Evolutionary conservation across 495 filamentous ascomycete genomes (phyloP), one percentile per base, ranked within the genome.

Genomic region (Podospora comata): DNA sequence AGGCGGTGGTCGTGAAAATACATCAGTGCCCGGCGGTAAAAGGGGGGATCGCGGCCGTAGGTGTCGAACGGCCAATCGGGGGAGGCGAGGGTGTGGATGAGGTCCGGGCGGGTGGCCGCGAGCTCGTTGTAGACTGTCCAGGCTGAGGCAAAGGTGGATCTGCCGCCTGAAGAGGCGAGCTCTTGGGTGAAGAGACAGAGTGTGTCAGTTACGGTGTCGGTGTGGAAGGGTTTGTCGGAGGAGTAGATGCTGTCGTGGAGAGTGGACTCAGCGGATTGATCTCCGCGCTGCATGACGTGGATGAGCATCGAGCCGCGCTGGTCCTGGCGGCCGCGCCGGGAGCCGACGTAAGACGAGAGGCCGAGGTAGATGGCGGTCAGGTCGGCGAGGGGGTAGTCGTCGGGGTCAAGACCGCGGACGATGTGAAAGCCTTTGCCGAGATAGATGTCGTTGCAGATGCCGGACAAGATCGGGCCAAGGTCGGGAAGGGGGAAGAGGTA

Each of bases 91-190:
- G 78, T 81, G 65, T 83, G 77, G 69, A 89, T 80, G 19, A 88
- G 71, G 68, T 88, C 85, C 6, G 86, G 86, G 28, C 85, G 79
- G 0, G 78, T 83, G 61, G 74, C 75, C 15, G 85, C 85, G 44
- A 89, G 77, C 64, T 85, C 81, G 70, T 89, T 89, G 71, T 89
- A 88, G 32, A 88, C 75, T 13, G 73, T 74, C 73, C 77, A 81
- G 4, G 78, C 76, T 3, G 81, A 84, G 15, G 85, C 83, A 13
- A 88, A 74, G 65, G 78, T 75, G 56, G 79, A 82, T 27, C 77
- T 75, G 26, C 85, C 85, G 26, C 85, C 85, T n/a, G 76, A 68
- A 0, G 76, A 71, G 9, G 85, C 83, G 19, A 76, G 75, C 5
- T 76, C 73, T 11, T 83, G 80, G 15, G 79, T 77, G 64, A 87